Percentiles rank a stretch among this genome's conserved stretches.
Evolutionary conservation across 805 yeast species (phyloP).

Genomic region (Lachancea fermentati): DNA sequence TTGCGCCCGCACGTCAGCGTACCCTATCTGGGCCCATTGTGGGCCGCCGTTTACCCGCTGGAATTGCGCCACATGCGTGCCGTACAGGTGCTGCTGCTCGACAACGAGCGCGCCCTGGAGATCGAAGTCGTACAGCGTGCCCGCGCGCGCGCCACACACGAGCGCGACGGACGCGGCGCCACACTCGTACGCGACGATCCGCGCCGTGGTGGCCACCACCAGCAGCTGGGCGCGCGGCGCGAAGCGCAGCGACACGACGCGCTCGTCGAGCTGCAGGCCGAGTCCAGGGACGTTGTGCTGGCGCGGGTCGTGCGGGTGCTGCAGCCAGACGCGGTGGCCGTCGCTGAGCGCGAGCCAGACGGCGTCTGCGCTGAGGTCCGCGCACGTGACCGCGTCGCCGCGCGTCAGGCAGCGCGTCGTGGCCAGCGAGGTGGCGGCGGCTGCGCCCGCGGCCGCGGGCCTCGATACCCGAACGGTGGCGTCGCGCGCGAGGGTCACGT

Average conservation of each 20-base stretch:
- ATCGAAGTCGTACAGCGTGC: constrained; percentile 7
- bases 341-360: constrained; percentile 7
- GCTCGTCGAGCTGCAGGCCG: constrained; percentile 3
- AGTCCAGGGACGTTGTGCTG: constrained; percentile 2
- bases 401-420: neutral
- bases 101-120: constrained; percentile 4
- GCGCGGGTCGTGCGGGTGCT: constrained; percentile 3
- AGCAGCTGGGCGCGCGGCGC: constrained; percentile 1
- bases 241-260: constrained; percentile 6
- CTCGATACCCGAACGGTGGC: no score
- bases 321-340: constrained; percentile 7
- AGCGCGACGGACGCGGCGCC: constrained; percentile 4
- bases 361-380: constrained; percentile 5
- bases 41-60: constrained; percentile 8
- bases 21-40: constrained; percentile 20
- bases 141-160: constrained; percentile 6
- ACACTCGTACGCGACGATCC: constrained; percentile 7
- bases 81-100: constrained; percentile 18
- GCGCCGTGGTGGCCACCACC: constrained; percentile 6
- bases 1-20: constrained; percentile 19
- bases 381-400: constrained; percentile 1
- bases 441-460: neutral
- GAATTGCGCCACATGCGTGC: constrained; percentile 17
- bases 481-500: neutral
- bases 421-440: neutral